Percentiles rank a stretch among this genome's conserved stretches.
These are phyloP conservation scores for Rhodosporidiobolus sp. DNA, from an alignment of 768 basidiomycete genomes.

Conservation along the genomic window DNA sequence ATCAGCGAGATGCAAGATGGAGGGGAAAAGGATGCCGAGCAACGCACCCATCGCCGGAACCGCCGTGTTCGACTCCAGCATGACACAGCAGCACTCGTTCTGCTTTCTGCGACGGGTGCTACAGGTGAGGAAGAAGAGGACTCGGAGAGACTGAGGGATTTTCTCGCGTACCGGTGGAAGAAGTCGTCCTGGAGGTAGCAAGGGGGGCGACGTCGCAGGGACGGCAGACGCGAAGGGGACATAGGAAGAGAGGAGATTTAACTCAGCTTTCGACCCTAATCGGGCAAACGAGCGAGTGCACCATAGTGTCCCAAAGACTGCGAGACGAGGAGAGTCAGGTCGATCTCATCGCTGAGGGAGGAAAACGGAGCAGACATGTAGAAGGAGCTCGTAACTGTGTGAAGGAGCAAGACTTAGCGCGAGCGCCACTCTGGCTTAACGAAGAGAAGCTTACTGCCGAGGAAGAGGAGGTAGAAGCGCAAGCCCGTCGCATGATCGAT, in stretches of 20 bases:
- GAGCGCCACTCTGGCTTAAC: too few species aligned
- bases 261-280: too few species aligned
- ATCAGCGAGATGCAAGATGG: background rate
- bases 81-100: conserved; percentile 26
- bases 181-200: conserved; percentile 16
- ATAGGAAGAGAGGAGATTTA: too few species aligned
- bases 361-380: conserved; percentile 1
- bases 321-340: too few species aligned
- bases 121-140: background rate
- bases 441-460: background rate
- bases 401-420: background rate
- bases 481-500: background rate
- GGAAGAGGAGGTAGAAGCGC: conserved; percentile 17
- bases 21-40: background rate
- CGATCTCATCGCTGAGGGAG: too few species aligned
- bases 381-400: conserved; percentile 11
- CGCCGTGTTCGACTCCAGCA: conserved; percentile 17
- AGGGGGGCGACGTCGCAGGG: too few species aligned
- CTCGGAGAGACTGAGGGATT: background rate
- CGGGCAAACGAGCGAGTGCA: too few species aligned
- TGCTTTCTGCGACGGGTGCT: background rate
- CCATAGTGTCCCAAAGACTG: conserved; percentile 25
- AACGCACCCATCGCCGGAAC: background rate
- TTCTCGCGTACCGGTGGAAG: conserved; percentile 3
- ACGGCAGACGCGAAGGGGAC: too few species aligned